Percentiles rank a stretch among this genome's conserved stretches.
phyloP scores from a whole-genome alignment of 2,329 filamentous ascomycete genomes.

The Alternaria longipes region DNA sequence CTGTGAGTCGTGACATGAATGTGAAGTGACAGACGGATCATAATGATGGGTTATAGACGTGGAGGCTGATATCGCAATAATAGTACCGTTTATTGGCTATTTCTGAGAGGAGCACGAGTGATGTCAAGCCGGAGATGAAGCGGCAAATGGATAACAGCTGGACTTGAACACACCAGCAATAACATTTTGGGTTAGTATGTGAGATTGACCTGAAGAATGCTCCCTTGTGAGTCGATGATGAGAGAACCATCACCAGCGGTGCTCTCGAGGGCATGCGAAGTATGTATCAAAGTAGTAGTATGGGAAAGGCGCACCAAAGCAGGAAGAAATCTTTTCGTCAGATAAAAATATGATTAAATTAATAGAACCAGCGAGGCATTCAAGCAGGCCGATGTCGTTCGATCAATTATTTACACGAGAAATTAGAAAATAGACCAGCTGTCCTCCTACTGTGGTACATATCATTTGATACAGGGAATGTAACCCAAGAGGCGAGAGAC shows the following conservation, averaged over 20 bases:
- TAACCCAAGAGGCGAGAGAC: conserved; percentile 10
- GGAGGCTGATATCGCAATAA: background rate
- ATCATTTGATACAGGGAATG: conserved; percentile 8
- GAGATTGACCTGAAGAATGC: background rate
- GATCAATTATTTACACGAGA: background rate
- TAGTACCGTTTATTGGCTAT: background rate
- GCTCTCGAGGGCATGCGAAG: background rate
- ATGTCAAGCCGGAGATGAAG: background rate
- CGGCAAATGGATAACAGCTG: background rate
- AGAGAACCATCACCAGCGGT: background rate
- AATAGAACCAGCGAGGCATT: background rate
- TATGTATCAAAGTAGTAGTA: background rate
- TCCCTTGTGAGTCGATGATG: background rate
- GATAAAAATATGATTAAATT: background rate
- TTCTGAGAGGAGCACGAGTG: background rate
- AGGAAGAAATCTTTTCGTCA: background rate
- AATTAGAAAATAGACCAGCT: conserved; percentile 18
- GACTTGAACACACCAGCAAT: background rate
- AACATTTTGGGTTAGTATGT: background rate
- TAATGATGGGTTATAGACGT: background rate
- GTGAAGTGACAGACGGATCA: background rate
- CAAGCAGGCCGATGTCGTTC: background rate
- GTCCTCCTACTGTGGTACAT: conserved; percentile 2
- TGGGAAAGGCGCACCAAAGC: background rate
- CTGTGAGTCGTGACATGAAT: background rate